Evolutionary conservation across 2,329 filamentous ascomycete genomes (phyloP).

Genomic region (Cladosporium sp.): DNA sequence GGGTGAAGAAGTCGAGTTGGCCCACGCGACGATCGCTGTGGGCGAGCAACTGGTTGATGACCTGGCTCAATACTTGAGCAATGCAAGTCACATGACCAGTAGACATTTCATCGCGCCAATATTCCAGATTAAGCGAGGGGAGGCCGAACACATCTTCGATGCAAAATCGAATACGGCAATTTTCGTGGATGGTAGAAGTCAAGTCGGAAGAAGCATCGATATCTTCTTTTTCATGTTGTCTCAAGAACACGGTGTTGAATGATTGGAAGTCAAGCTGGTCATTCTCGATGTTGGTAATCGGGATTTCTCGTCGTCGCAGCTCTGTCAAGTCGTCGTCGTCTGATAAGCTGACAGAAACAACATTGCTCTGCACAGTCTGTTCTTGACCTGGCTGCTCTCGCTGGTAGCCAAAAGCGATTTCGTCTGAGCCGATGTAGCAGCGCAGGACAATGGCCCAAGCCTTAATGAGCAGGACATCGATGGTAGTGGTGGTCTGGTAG

Average conservation of each 20-base stretch:
- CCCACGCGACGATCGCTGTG: background rate
- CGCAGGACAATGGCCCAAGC: constrained; percentile 9
- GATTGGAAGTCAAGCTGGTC: constrained; percentile 3
- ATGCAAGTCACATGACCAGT: constrained; percentile 9
- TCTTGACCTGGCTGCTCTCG: background rate
- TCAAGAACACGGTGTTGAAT: constrained; percentile 10
- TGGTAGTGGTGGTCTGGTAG: constrained; percentile 4
- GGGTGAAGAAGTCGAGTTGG: constrained; percentile 12
- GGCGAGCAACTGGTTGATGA: constrained; percentile 6
- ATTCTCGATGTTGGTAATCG: background rate
- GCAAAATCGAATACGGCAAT: constrained; percentile 5
- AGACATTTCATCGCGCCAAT: constrained; percentile 10
- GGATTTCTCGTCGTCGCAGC: constrained; percentile 2
- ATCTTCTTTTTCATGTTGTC: constrained; percentile 10
- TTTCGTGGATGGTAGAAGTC: background rate
- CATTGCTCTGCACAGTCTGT: background rate
- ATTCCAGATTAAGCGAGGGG: constrained; percentile 8
- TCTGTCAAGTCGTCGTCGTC: constrained; percentile 3
- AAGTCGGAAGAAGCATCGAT: constrained; percentile 2
- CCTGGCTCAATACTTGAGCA: constrained; percentile 6
- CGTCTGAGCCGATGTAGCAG: constrained; percentile 9
- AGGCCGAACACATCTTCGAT: constrained; percentile 9
- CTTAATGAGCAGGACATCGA: constrained; percentile 8
- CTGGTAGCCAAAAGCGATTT: background rate
- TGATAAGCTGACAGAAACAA: constrained; percentile 1